These are phyloP conservation scores for Ilyonectria mors-panacis DNA, from an alignment of 2,329 filamentous ascomycete genomes.

Conservation along the genomic window DNA sequence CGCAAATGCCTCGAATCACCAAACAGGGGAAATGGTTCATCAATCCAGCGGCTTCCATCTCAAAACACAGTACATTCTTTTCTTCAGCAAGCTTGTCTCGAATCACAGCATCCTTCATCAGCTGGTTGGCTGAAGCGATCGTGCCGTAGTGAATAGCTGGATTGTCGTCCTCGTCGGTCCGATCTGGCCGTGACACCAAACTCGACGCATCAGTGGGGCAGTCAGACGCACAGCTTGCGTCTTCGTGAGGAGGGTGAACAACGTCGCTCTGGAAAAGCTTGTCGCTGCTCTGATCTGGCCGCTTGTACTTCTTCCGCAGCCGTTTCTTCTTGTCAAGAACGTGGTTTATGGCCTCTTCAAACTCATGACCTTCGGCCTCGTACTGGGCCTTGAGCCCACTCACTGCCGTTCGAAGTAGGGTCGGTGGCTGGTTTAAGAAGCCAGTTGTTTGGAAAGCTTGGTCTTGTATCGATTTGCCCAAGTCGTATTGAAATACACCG, in stretches of 20 bases:
- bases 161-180: neutral
- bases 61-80: neutral
- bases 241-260: neutral
- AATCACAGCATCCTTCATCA: neutral
- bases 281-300: conserved; percentile 20
- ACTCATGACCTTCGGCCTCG: conserved; percentile 26
- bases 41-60: conserved; percentile 20
- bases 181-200: neutral
- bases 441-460: neutral
- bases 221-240: neutral
- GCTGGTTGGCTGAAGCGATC: neutral
- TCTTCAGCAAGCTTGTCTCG: neutral
- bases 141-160: neutral
- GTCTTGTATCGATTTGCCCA: neutral
- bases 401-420: conserved; percentile 9
- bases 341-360: neutral
- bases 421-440: neutral
- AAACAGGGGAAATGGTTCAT: no score
- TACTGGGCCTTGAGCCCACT: conserved; percentile 16
- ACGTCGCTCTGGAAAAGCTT: conserved; percentile 19
- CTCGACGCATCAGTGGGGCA: neutral
- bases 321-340: conserved; percentile 12
- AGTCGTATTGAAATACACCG: neutral
- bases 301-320: conserved; percentile 25
- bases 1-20: no score